phyloP scores from a whole-genome alignment of 2,329 filamentous ascomycete species.

The Fusarium albosuccineum region DNA sequence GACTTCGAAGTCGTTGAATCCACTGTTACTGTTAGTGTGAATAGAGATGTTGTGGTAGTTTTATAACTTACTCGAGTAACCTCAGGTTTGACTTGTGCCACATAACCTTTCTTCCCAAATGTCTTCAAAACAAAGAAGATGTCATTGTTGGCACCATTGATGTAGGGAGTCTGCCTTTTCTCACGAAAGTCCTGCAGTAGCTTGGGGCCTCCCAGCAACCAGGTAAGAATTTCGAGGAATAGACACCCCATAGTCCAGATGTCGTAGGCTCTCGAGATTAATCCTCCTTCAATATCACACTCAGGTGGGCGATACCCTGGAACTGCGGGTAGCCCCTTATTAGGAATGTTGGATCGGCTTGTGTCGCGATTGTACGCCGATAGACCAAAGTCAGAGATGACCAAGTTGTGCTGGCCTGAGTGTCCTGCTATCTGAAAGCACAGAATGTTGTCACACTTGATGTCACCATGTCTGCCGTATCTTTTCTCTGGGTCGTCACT shows the following conservation, averaged over 20 bases:
- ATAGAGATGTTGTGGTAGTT: no score
- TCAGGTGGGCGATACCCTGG: slow-evolving; percentile 20
- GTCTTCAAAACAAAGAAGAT: slow-evolving; percentile 13
- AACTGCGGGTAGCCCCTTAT: background rate
- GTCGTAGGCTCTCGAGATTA: slow-evolving; percentile 21
- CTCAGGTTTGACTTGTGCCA: slow-evolving; percentile 16
- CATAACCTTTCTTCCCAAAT: background rate
- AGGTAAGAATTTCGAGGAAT: slow-evolving; percentile 21
- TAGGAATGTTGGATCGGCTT: slow-evolving; percentile 30
- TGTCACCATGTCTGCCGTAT: slow-evolving; percentile 17
- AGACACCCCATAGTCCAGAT: slow-evolving; percentile 27
- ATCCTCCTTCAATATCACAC: slow-evolving; percentile 13
- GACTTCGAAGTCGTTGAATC: background rate
- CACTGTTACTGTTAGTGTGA: slow-evolving; percentile 6
- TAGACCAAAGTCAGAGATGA: slow-evolving; percentile 21
- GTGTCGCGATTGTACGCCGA: slow-evolving; percentile 5
- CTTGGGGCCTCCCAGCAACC: slow-evolving; percentile 16
- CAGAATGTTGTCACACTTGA: slow-evolving; percentile 27
- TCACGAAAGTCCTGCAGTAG: background rate
- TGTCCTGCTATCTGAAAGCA: slow-evolving; percentile 1
- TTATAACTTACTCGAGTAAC: slow-evolving; percentile 9
- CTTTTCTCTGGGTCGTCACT: background rate
- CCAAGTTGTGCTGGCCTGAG: background rate
- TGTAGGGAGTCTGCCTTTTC: background rate
- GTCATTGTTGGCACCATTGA: background rate